Evolutionary conservation across 225 moss, liverwort and hornwort genomes (phyloP), one percentile per base, ranked within the genome.

Genomic region (Rhytidiadelphus loreus): DNA sequence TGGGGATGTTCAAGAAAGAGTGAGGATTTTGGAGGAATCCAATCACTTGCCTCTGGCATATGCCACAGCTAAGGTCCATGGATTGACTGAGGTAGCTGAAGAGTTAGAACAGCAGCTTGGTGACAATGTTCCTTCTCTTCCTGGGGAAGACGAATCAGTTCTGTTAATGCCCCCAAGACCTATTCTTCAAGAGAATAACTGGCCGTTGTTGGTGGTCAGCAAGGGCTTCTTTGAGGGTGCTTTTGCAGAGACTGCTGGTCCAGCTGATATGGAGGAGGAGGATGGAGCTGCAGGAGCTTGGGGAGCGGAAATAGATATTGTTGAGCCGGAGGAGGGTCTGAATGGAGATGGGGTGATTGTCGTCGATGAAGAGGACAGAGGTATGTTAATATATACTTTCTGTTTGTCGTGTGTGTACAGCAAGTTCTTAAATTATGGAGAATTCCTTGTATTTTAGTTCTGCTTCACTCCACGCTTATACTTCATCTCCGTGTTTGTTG

Each of bases 221-320:
- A 98, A 96, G 89, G 97, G 97, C 72, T 95, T 95, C 84, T 98
- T 98, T 81, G 98, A 98, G 92, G 98, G 98, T 80, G 95, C 96
- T 62, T 97, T 98, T 88, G 88, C 93, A 84, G 96, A 93, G 77
- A 73, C 93, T 86, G 90, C 88, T 83, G 93, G 91, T 68, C 93
- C 91, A 79, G 92, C 80, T 66, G 97, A 98, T 63, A 89, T 91
- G 74, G 98, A 97, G 62, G 98, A 97, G 35, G 98, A 97, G 75
- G 94, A 94, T 52, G 95, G 91, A 83, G 92, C 92, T 86, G 93
- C 94, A 77, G 96, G 95, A 88, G 97, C 95, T 20, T 98, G 98
- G 98, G 98, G 96, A 80, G 94, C 96, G 74, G 97, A 98, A 89
- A 66, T 97, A 89, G 91, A 96, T 56, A 94, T 98, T 75, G 95